Evolutionary conservation across 306 rosid species (phyloP), one percentile per base, ranked within the genome.

Genomic region (Argentina anserina): DNA sequence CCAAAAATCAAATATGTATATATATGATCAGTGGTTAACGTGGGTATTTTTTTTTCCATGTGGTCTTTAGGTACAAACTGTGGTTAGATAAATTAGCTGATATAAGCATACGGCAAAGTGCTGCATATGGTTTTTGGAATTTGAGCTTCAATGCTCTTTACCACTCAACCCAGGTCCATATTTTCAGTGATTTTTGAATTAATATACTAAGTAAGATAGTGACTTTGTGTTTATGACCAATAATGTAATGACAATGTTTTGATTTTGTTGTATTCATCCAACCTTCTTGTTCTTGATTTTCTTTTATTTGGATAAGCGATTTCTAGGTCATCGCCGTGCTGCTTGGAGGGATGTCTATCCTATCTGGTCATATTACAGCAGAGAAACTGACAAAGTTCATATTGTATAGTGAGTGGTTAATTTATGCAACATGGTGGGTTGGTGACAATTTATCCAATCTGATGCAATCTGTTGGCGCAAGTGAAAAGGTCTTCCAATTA

Each of bases 401-500:
- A 80, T 83, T 91, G 76, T 94, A 94, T 82, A 89, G 98, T 56
- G 96, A 94, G 89, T 89, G 95, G 97, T 70, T 94, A 64, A 91
- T 94, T 86, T 89, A 84, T 84, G 88, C 98, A 88, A 94, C 97
- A 76, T 94, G 97, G 98, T 91, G 90, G 97, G 97, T 94, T 64
- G 98, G 98, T 58, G 97, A 94, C 85, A 89, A 88, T 81, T 36
- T 94, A 78, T 94, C 97, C 79, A 81, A 85, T 76, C 85, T 94
- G 86, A 94, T 94, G 97, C 97, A 94, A 75, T 94, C 98, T 60
- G 91, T 94, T 69, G 98, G 98, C 71, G 98, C 98, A 50, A 91
- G 97, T 77, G 98, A 94, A 82, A 94, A 94, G 78, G 98, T 94
- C 65, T 94, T 94, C 81, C 88, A 86, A 73, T 80, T 94, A 78